Base-by-base conservation (phyloP, 192 early-diverging fungal species). In the Coemansia brasiliensis region DNA sequence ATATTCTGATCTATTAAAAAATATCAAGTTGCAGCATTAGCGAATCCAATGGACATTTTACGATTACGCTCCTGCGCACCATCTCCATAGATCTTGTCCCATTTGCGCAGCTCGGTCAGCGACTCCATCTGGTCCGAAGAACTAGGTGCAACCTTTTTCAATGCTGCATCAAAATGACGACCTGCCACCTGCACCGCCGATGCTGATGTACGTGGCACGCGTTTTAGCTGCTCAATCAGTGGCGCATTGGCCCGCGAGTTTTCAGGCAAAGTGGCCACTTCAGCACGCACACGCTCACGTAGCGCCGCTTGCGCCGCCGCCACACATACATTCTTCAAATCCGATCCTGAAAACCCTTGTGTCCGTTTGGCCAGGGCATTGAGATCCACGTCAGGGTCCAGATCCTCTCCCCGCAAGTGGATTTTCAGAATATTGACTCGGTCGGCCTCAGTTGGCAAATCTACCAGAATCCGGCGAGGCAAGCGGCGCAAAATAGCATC, bases 301-400 rank as follows among this genome's bases (percentile, higher is more conserved):
- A 90, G 79, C 5, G 84, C 79, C 2, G 74, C 78, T 25, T 88
- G 72, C 0, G 89, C 94, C 0, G 96, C 91, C 18, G 93, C 84
- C 24, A 98, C 86, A 63, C 92, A 94, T 50, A 98, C 58, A 63
- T 97, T 98, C 74, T 95, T 96, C 52, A 98, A 70, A 69, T 98
- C 96, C 22, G 90, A 93, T 10, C 96, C 96, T 18, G 93, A 95
- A 65, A 89, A 98, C 39, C 84, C 81, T n/a, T 83, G 68, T 1
- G 92, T 92, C 21, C 74, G 79, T 60, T 82, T 80, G 17, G 90
- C 92, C 15, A 97, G 62, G 2, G 84, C 81, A 35, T 55, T 57
- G 29, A 95, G 39, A 50, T 84, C 80, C 1, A 94, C 65, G 12
- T 75, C 64, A 0, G 56, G 38, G 22, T 84, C 83, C 38, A 96